Evolutionary conservation across 176 grass and related monocot species (phyloP).

Genomic region (Ensete glaucum): DNA sequence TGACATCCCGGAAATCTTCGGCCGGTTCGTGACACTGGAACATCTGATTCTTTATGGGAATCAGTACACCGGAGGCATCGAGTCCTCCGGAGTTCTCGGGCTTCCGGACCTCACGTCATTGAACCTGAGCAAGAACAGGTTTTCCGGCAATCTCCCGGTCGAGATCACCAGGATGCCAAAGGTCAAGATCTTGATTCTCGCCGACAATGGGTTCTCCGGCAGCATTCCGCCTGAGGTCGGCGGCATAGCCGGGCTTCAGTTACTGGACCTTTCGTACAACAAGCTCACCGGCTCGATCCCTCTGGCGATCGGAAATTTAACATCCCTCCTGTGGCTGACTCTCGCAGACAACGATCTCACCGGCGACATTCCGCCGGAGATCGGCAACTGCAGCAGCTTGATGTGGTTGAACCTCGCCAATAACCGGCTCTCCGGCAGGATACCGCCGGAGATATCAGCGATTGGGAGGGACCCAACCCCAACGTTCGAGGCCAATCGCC

Average conservation of each 20-base stretch:
- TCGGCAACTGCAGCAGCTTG: slow-evolving; percentile 77
- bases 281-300: slow-evolving; percentile 47
- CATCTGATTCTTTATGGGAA: slow-evolving; percentile 60
- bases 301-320: slow-evolving; percentile 49
- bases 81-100: slow-evolving; percentile 49
- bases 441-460: slow-evolving; percentile 44
- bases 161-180: slow-evolving; percentile 47
- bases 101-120: slow-evolving; percentile 40
- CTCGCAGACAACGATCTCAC: slow-evolving; percentile 62
- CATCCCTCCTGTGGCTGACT: slow-evolving; percentile 86
- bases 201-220: slow-evolving; percentile 50
- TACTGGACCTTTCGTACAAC: slow-evolving; percentile 67
- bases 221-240: slow-evolving; percentile 49
- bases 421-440: slow-evolving; percentile 45
- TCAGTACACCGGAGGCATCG: slow-evolving; percentile 55
- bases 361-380: slow-evolving; percentile 58
- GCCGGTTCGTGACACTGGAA: slow-evolving; percentile 33
- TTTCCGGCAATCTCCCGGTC: slow-evolving; percentile 40
- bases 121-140: slow-evolving; percentile 66
- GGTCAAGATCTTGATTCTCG: slow-evolving; percentile 56
- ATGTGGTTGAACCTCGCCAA: slow-evolving; percentile 77
- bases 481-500: slow-evolving; percentile 50
- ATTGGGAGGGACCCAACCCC: slow-evolving; percentile 57
- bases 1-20: slow-evolving; percentile 52
- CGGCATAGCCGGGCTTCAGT: slow-evolving; percentile 41